Base-by-base conservation (phyloP, 805 yeast species). In the Cyberlindnera veronae region DNA sequence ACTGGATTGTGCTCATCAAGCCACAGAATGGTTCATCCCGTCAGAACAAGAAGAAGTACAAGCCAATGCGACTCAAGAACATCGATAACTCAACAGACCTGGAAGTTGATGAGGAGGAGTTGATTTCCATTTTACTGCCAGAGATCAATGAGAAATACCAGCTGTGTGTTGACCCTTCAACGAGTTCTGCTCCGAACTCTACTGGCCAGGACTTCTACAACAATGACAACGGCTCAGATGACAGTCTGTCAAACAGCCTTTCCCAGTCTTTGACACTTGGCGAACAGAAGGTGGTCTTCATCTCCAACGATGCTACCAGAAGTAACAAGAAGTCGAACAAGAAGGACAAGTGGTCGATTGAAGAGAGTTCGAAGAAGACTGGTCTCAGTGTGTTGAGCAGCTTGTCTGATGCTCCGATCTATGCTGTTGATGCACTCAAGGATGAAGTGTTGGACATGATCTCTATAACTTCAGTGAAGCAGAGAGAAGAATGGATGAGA, bases 361-460 rank as follows among this genome's bases (percentile, higher is more conserved):
- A 87, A 44, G 88, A 85, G 46, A 80, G 76, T 39, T 77, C 95
- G 0, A 76, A 75, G 46, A 71, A 74, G 39, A 84, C 84, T 0
- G 71, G 85, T 0, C 71, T 72, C 1, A 57, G 64, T 3, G 66
- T 82, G 34, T 57, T 88, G 29, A 70, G 72, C 36, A 71, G 68
- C 10, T 59, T 91, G 29, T 68, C 81, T 0, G 62, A 66, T 17
- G 81, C 93, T 0, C 91, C 97, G 0, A 75, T 91, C 1, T 69
- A 89, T 34, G 76, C 84, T 0, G 77, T 91, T 24, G 98, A 91
- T 57, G 79, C 77, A 4, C 63, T 79, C 11, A 72, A 82, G 45
- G 95, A 87, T 51, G 97, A 89, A 46, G 84, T 87, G 2, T 60
- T 93, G 45, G 91, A 89, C 36, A 84, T 89, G 74, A 84, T 91